Conservation (phyloP, 192 early-diverging fungal genomes). For the Kickxella alabastrina region DNA sequence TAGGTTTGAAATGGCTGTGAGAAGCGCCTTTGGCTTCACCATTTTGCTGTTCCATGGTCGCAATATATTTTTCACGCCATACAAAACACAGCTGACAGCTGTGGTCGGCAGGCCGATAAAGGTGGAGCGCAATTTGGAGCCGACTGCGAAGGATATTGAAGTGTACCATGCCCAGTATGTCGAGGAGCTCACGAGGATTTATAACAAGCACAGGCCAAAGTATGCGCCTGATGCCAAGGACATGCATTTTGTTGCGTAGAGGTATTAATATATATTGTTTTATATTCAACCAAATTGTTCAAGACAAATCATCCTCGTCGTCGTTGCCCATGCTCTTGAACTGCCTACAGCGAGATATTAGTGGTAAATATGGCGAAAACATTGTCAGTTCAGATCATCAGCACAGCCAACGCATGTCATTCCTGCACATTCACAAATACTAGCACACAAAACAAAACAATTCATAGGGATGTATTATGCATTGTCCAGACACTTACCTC, state of each 20-base stretch:
- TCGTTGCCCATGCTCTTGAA: slow-evolving; percentile 36
- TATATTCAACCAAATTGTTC: neutral
- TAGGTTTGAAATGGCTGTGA: slow-evolving; percentile 68
- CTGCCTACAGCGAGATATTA: slow-evolving; percentile 15
- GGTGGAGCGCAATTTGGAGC: slow-evolving; percentile 25
- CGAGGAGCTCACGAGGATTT: slow-evolving; percentile 36
- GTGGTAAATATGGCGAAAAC: too few relatives aligned
- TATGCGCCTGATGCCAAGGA: slow-evolving; percentile 36
- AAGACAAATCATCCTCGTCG: slow-evolving; percentile 23
- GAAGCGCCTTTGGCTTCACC: slow-evolving; percentile 67
- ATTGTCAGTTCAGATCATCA: too few relatives aligned
- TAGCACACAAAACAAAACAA: neutral
- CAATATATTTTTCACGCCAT: slow-evolving; percentile 72
- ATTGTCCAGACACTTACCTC: slow-evolving; percentile 56
- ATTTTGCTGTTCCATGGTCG: slow-evolving; percentile 79
- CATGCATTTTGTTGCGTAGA: slow-evolving; percentile 33
- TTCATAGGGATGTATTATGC: too few relatives aligned
- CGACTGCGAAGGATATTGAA: slow-evolving; percentile 18
- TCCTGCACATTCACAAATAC: neutral
- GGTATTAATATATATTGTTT: neutral
- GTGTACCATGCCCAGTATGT: slow-evolving; percentile 41
- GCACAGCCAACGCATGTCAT: neutral
- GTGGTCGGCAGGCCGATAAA: slow-evolving; percentile 47
- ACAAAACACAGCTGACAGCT: slow-evolving; percentile 31
- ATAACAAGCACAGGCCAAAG: slow-evolving; percentile 36